Percentiles rank a stretch among this genome's conserved stretches.
Conservation (phyloP, 177 flowering plant genomes). For the Vitis hybrid region DNA sequence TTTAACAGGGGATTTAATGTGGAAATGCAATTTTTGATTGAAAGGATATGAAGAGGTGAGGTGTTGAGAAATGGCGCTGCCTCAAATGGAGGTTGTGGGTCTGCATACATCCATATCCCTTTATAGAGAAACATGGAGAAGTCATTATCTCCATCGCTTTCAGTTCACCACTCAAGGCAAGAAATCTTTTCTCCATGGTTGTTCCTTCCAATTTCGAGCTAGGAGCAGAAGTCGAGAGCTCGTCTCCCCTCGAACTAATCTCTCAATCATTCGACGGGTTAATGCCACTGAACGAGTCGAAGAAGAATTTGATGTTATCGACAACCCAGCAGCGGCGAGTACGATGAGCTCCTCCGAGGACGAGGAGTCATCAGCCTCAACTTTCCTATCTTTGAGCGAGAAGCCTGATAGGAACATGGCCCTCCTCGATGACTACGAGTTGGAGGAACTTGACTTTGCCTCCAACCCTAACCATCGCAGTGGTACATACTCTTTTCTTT, state of each 20-base stretch:
- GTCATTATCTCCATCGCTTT: too few species aligned
- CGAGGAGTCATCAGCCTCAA: slow-evolving; percentile 16
- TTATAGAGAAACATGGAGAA: neutral
- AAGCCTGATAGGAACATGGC: slow-evolving; percentile 82
- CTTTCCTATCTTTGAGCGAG: slow-evolving; percentile 58
- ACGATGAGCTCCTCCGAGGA: slow-evolving; percentile 17
- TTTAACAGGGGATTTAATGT: too few species aligned
- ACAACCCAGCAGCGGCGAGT: slow-evolving; percentile 16
- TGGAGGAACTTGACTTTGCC: slow-evolving; percentile 55
- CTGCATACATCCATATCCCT: slow-evolving; percentile 23
- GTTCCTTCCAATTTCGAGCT: slow-evolving; percentile 13
- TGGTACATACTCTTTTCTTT: slow-evolving; percentile 34
- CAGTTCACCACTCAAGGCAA: slow-evolving; percentile 1
- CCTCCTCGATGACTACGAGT: slow-evolving; percentile 84
- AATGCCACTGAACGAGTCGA: neutral
- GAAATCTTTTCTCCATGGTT: slow-evolving; percentile 16
- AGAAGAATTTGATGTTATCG: slow-evolving; percentile 11
- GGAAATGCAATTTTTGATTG: neutral
- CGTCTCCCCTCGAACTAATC: slow-evolving; percentile 13
- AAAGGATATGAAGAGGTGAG: too few species aligned
- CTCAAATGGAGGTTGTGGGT: neutral
- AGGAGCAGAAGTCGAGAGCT: slow-evolving; percentile 13
- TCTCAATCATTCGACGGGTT: neutral
- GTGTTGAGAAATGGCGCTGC: too few species aligned
- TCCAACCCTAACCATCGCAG: slow-evolving; percentile 69